Base-by-base conservation (phyloP, 306 rosid genomes). In the Heteromeles arbutifolia region DNA sequence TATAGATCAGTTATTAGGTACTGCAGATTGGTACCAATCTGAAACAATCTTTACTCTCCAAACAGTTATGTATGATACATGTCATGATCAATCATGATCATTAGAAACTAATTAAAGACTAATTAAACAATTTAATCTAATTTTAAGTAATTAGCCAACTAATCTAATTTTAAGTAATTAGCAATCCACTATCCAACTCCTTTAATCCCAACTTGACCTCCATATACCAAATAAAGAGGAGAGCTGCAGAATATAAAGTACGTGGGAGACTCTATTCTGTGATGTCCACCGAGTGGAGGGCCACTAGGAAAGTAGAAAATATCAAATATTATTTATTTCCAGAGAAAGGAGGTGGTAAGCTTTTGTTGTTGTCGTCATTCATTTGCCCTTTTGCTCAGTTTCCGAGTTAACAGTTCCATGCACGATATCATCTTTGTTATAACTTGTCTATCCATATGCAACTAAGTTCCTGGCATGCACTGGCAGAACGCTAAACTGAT, bases 401-500 rank as follows among this genome's bases (percentile, higher is more conserved):
- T 75, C 39, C 65, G 11, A 57, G 29, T 31, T 75, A 26, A 39
- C 54, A 57, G 37, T 37, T 65, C 48, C 61, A 54, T 68, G 24
- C 48, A 74, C 39, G 19, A 22, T 57, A 5, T 56, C 28, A 45
- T 74, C 62, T 14, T 69, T 26, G 14, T 21, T 22, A 58, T n/a
- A 73, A 66, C 59, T 54, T 54, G 25, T 54, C 25, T 21, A 8
- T 56, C 52, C 31, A 59, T 71, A 21, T 22, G 24, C 53, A 73
- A 39, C 56, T 3, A 37, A 21, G 44, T 37, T 7, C 67, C 17
- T 26, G 37, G 11, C 54, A 72, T 24, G 1, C 65, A 59, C 19
- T 11, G 65, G 31, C 34, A 58, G 24, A 65, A 74, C 70, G 72
- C 78, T 69, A 22, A 78, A 75, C 69, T 80, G 78, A 79, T 77